A percentile compares a stretch with the other conserved stretches of the same genome.
phyloP scores from a whole-genome alignment of 441 rosid genomes.

The Capsella rubella region DNA sequence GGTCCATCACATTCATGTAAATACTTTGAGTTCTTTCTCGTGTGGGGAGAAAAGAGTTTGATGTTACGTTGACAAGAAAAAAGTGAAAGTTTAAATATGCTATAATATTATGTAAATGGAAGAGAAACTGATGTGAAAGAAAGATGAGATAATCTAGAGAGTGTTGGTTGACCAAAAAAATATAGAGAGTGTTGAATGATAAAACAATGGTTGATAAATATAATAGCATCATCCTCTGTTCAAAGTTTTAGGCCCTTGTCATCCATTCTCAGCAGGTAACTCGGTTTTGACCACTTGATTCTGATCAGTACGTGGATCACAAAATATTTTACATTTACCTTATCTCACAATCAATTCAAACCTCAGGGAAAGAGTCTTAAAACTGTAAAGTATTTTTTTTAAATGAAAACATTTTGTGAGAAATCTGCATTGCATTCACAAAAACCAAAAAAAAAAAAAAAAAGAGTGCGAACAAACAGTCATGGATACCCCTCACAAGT shows the following conservation, averaged over 20 bases:
- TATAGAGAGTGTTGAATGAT: too few relatives aligned
- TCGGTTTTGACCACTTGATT: conserved; percentile 38
- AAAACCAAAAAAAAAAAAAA: too few relatives aligned
- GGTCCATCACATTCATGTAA: background rate
- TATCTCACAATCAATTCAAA: background rate
- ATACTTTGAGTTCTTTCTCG: background rate
- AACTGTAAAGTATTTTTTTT: background rate
- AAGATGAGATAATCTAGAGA: too few relatives aligned
- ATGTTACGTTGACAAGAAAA: conserved; percentile 2
- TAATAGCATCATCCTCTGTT: too few relatives aligned
- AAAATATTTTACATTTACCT: background rate
- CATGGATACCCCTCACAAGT: too few relatives aligned
- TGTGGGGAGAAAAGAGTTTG: background rate
- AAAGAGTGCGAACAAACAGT: too few relatives aligned
- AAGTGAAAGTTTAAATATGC: background rate
- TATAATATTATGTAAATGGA: too few relatives aligned
- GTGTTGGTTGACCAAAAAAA: too few relatives aligned
- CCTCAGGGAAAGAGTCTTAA: background rate
- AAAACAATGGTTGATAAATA: too few relatives aligned
- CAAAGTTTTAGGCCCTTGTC: background rate
- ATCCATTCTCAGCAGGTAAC: conserved; percentile 42
- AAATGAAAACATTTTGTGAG: too few relatives aligned
- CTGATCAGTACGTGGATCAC: background rate
- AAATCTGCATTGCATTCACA: too few relatives aligned
- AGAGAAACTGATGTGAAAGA: too few relatives aligned